phyloP scores from a whole-genome alignment of 2,329 filamentous ascomycete genomes.

The Teratosphaeria zuluensis region DNA sequence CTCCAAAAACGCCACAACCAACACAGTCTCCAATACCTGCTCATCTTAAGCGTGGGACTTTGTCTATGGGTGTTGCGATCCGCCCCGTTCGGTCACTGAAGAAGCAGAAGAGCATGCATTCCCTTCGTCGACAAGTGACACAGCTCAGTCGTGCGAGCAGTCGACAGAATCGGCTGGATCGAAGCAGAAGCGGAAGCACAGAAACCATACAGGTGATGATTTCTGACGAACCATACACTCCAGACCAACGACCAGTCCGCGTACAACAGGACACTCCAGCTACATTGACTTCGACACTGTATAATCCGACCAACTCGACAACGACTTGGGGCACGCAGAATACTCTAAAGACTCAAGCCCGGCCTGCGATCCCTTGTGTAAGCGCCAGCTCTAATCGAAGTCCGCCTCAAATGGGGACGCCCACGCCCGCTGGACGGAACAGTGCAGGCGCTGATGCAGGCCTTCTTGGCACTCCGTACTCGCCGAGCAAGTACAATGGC shows the following conservation, averaged over 20 bases:
- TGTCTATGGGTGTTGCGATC: conserved; percentile 17
- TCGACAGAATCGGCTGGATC: conserved; percentile 5
- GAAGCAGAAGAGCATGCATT: conserved; percentile 23
- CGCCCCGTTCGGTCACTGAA: conserved; percentile 22
- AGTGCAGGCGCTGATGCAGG: neutral
- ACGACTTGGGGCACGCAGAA: conserved; percentile 1
- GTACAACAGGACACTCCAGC: neutral
- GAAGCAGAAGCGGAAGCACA: conserved; percentile 25
- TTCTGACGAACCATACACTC: conserved; percentile 8
- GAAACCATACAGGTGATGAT: conserved; percentile 30
- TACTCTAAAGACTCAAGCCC: neutral
- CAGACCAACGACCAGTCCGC: conserved; percentile 7
- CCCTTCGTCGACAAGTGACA: conserved; percentile 21
- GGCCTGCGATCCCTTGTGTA: neutral
- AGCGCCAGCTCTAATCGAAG: conserved; percentile 4
- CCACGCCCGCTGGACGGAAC: conserved; percentile 3
- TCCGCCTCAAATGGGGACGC: conserved; percentile 4
- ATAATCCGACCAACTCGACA: conserved; percentile 2
- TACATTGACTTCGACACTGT: conserved; percentile 2
- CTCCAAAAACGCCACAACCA: conserved; percentile 16
- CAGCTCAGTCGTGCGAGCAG: conserved; percentile 5
- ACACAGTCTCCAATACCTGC: conserved; percentile 19
- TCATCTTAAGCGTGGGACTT: conserved; percentile 24
- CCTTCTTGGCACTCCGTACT: conserved; percentile 11
- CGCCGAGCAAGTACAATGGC: conserved; percentile 2